Evolutionary conservation across 192 early-diverging fungal genomes (phyloP).

Genomic region (Backusella liffmaniae): DNA sequence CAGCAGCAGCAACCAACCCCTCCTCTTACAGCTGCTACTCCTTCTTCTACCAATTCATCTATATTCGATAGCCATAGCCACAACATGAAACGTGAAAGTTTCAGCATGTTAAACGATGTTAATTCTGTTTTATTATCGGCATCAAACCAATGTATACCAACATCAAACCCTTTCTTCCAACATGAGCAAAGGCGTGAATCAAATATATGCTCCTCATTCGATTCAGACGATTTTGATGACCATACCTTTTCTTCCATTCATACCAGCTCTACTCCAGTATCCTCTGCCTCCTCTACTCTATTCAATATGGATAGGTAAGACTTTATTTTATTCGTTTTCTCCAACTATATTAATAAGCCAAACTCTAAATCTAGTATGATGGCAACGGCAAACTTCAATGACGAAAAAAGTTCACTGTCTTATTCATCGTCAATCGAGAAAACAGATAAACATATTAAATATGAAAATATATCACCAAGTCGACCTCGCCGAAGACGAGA

Average conservation of each 20-base stretch:
- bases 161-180: background rate
- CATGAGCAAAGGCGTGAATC: conserved; percentile 17
- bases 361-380: background rate
- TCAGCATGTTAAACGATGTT: background rate
- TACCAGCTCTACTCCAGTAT: background rate
- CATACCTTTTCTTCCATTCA: conserved; percentile 3
- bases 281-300: background rate
- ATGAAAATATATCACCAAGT: background rate
- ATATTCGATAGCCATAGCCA: background rate
- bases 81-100: background rate
- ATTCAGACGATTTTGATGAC: conserved; percentile 26
- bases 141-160: conserved; percentile 3
- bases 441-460: background rate
- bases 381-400: background rate
- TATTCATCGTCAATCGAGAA: background rate
- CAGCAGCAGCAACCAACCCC: conserved; percentile 8
- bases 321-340: background rate
- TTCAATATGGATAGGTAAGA: background rate
- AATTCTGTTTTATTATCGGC: background rate
- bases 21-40: conserved; percentile 11
- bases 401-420: background rate
- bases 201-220: conserved; percentile 6
- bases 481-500: conserved; percentile 54
- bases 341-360: background rate
- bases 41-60: conserved; percentile 7